phyloP scores from a whole-genome alignment of 495 filamentous ascomycete species.

The Aspergillus haitiensis region DNA sequence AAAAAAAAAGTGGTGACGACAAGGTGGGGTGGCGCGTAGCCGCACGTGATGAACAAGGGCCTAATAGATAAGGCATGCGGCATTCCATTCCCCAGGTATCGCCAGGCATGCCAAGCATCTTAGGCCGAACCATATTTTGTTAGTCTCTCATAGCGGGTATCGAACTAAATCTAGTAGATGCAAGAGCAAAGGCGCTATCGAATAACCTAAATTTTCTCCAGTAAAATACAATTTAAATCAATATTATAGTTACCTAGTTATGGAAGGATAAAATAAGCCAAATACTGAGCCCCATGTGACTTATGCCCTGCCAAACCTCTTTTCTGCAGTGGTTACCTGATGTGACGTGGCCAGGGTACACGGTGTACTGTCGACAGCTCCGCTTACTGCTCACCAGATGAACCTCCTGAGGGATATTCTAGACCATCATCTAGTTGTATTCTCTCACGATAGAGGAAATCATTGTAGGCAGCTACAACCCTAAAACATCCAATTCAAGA shows the following conservation, averaged over 20 bases:
- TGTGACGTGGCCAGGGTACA: constrained; percentile 7
- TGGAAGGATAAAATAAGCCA: too few species aligned
- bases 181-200: too few species aligned
- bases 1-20: constrained; percentile 1
- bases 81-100: too few species aligned
- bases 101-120: constrained; percentile 1
- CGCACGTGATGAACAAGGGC: constrained; percentile 16
- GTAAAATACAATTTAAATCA: background rate
- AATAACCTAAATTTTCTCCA: too few species aligned
- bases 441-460: background rate
- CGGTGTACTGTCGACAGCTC: background rate
- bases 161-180: too few species aligned
- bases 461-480: background rate
- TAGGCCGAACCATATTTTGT: too few species aligned
- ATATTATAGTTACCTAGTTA: background rate
- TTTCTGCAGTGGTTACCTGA: constrained; percentile 1
- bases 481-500: background rate
- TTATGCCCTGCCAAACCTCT: background rate
- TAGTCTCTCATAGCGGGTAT: too few species aligned
- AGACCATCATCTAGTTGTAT: background rate
- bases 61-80: too few species aligned
- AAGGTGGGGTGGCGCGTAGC: constrained; percentile 9
- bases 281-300: background rate
- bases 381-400: background rate
- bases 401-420: background rate